Base-by-base conservation (phyloP, 345 rosid species). In the Populus tremula region DNA sequence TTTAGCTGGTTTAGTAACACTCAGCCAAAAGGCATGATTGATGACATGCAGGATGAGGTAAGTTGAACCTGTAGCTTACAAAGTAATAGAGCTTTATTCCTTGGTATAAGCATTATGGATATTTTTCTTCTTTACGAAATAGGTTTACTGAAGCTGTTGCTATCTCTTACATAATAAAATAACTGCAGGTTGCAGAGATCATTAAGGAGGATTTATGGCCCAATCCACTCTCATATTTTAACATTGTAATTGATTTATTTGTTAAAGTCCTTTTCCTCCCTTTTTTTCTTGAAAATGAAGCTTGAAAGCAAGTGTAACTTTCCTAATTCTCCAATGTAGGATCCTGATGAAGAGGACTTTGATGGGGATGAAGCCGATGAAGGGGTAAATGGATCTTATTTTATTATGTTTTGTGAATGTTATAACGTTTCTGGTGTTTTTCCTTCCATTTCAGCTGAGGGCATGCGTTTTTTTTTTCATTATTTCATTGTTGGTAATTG, bases 121-220 rank as follows among this genome's bases (percentile, higher is more conserved):
- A 14, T 16, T 69, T 53, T 45, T n/a, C 61, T 73, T 54, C 41
- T 47, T 64, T 33, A 21, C 35, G 21, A 64, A 64, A 33, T 64
- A 64, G 39, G 16, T 43, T 33, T 67, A 25, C 59, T 71, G 12
- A 66, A 74, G 56, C 68, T 73, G 70, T 31, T 61, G 13, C 63
- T 20, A 47, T 70, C 20, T 45, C 38, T 14, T 64, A 16, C 0
- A 2, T 1, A 31, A 78, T 56, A 71, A 33, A 66, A 62, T 64
- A 17, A 33, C 18, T 82, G 82, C 95, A 94, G 98, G 82, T 95
- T 61, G 97, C 99, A 2, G 98, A 93, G 81, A 87, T 95, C 23
- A 93, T 95, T 79, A 95, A 92, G 88, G 99, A 93, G 83, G 98
- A 95, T 77, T 71, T 95, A 43, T 95, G 99, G 99, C 87, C 94